Conservation (phyloP, 2,329 filamentous ascomycete genomes). For the Penicillium sp. region DNA sequence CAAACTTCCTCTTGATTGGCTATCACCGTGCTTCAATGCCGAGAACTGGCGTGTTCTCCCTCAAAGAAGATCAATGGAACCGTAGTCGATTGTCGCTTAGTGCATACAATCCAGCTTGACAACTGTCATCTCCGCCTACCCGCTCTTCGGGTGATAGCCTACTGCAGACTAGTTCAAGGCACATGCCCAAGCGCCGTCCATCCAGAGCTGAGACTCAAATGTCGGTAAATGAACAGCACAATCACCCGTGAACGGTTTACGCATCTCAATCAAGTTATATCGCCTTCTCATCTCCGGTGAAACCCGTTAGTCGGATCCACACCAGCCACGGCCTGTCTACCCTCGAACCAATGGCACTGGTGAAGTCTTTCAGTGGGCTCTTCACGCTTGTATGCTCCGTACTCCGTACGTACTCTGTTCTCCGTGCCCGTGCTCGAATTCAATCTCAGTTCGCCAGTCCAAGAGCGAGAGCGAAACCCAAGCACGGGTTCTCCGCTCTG, state of each 20-base stretch:
- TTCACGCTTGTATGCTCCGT: too few relatives aligned
- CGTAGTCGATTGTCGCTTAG: too few relatives aligned
- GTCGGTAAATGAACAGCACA: neutral
- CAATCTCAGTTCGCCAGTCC: neutral
- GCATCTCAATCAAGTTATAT: neutral
- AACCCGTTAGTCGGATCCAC: neutral
- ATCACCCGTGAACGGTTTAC: neutral
- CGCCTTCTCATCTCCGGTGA: neutral
- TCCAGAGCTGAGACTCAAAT: neutral
- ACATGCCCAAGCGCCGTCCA: too few relatives aligned
- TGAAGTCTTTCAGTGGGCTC: too few relatives aligned
- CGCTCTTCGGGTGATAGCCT: too few relatives aligned
- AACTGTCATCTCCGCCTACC: too few relatives aligned
- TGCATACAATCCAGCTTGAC: too few relatives aligned
- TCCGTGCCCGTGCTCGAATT: neutral
- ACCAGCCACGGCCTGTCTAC: neutral
- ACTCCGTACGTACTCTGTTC: neutral
- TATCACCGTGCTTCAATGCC: too few relatives aligned
- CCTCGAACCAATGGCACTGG: neutral
- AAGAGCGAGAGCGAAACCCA: neutral
- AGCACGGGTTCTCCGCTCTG: neutral
- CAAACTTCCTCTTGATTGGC: neutral
- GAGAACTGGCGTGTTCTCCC: too few relatives aligned
- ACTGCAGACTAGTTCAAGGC: too few relatives aligned
- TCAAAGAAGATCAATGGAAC: neutral